Evolutionary conservation across 768 basidiomycete species (phyloP), one percentile per base, ranked within the genome.

Genomic region (Trametes cingulata): DNA sequence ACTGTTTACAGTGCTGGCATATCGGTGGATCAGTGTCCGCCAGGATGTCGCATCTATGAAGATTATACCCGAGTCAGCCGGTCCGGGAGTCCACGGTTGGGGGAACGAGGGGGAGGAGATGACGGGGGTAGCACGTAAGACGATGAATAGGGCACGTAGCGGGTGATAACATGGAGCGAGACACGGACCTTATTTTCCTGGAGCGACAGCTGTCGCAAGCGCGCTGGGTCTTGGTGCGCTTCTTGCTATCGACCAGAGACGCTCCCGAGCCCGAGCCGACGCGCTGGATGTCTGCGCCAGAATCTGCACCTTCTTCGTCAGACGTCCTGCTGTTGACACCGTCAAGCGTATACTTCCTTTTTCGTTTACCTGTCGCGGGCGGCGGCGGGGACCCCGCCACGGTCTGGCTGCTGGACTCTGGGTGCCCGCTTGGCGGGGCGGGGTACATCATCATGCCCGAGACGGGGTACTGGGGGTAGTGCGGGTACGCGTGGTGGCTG

Each of bases 1-100:
- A 93, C 71, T 94, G 92, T 69, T 93, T 91, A 82, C 96, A 98
- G 73, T 98, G 95, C 67, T 94, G 90, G 71, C 95, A 98, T 49
- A 90, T 69, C 17, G 90, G 86, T 0, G 91, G 90, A 2, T 93
- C 89, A 49, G 82, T 73, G 67, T 94, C 91, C 0, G 81, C 37
- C 17, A 98, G 78, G 67, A 97, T 84, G 70, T 98, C 96, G 75
- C 97, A 98, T 67, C 85, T 81, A 68, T 57, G 54, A 45, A 57
- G 48, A 42, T 48, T 58, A 48, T 45, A 55, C 50, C 50, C 45
- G 22, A 54, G 58, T 51, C 35, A 52, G 40, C 47, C 27, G 50
- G 48, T 53, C 51, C 60, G 47, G 42, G 52, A 47, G 41, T 57
- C 49, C 37, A 57, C 39, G 51, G 56, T 2, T 58, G 46, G 61